These are phyloP conservation scores for Cercospora zeina DNA, from an alignment of 2,329 filamentous ascomycete species.

Conservation along the genomic window DNA sequence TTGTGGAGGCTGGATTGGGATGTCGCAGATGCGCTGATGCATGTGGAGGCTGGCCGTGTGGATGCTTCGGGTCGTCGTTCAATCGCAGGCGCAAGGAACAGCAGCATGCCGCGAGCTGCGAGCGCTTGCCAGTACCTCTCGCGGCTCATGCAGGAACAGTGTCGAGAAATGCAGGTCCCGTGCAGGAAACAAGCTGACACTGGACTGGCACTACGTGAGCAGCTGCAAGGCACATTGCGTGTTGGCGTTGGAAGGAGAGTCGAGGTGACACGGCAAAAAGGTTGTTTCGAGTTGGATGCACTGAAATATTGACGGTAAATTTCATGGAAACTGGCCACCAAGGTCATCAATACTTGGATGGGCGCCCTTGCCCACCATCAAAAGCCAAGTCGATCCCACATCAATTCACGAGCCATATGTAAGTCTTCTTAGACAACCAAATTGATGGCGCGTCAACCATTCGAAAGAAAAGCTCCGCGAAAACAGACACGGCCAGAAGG, in stretches of 20 bases:
- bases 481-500: slow-evolving; percentile 23
- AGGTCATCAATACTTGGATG: no score
- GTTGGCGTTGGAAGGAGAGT: background rate
- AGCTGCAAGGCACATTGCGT: background rate
- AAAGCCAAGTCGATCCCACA: background rate
- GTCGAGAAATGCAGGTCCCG: background rate
- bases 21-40: background rate
- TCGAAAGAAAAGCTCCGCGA: slow-evolving; percentile 34
- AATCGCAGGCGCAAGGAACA: background rate
- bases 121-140: background rate
- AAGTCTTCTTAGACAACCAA: slow-evolving; percentile 30
- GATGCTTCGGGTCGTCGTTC: background rate
- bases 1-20: background rate
- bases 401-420: slow-evolving; percentile 29
- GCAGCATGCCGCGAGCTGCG: no score
- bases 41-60: background rate
- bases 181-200: background rate
- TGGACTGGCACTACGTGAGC: background rate
- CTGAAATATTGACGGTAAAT: background rate
- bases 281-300: background rate
- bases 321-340: background rate
- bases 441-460: slow-evolving; percentile 33
- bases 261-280: background rate
- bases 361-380: no score
- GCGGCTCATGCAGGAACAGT: background rate